These are phyloP conservation scores for Diaporthe ilicicola DNA, from an alignment of 2,329 filamentous ascomycete species.

Conservation along the genomic window DNA sequence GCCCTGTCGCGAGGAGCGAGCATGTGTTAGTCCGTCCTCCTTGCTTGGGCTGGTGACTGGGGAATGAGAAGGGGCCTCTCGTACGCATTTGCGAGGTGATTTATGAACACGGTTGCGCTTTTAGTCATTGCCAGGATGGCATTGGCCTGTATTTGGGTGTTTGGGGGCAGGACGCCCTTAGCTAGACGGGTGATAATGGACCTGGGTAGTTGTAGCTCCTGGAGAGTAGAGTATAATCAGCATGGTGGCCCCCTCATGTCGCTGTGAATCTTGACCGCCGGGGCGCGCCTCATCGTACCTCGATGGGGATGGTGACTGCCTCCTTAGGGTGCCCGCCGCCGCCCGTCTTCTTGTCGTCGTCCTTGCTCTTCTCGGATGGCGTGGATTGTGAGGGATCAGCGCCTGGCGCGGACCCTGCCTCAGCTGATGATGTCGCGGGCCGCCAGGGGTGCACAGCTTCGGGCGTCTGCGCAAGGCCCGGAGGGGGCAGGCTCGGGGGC, in stretches of 20 bases:
- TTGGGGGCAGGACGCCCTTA: constrained; percentile 81
- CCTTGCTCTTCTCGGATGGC: constrained; percentile 38
- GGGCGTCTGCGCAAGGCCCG: constrained; percentile 31
- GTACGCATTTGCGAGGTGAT: constrained; percentile 78
- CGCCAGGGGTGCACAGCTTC: constrained; percentile 35
- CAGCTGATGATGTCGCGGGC: constrained; percentile 37
- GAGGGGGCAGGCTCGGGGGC: constrained; percentile 35
- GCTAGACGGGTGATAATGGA: constrained; percentile 83
- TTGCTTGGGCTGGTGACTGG: background rate
- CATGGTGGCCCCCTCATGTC: background rate
- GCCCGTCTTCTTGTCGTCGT: constrained; percentile 45
- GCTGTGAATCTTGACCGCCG: background rate
- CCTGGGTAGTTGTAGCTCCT: constrained; percentile 82
- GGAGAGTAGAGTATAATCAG: constrained; percentile 10
- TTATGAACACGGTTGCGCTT: constrained; percentile 85
- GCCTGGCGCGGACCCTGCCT: constrained; percentile 26
- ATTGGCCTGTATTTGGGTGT: constrained; percentile 85
- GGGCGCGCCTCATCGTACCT: constrained; percentile 50
- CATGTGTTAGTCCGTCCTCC: background rate
- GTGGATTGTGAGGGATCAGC: constrained; percentile 29
- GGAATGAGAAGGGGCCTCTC: constrained; percentile 44
- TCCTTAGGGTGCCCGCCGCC: constrained; percentile 46
- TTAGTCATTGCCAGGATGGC: constrained; percentile 82
- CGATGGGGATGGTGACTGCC: constrained; percentile 62
- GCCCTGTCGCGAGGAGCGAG: constrained; percentile 58